phyloP scores from a whole-genome alignment of 441 rosid genomes.

The Erysimum cheiri region DNA sequence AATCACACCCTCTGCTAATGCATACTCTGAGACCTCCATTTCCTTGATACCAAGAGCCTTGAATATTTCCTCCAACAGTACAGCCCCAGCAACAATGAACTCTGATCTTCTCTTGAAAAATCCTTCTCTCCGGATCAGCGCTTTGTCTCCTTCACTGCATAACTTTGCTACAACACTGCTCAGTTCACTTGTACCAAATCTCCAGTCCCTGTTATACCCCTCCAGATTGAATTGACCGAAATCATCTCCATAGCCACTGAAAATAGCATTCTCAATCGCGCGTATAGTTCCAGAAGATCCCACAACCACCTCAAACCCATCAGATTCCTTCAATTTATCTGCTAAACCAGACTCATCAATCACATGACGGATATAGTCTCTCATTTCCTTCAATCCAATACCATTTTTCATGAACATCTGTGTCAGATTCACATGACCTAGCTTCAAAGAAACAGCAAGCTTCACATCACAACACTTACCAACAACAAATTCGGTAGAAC shows the following conservation, averaged over 20 bases:
- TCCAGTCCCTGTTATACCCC: slow-evolving; percentile 65
- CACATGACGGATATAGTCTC: slow-evolving; percentile 49
- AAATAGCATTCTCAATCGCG: slow-evolving; percentile 66
- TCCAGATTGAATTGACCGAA: slow-evolving; percentile 33
- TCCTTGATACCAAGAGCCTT: slow-evolving; percentile 60
- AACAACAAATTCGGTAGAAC: slow-evolving; percentile 73
- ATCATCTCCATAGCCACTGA: slow-evolving; percentile 50
- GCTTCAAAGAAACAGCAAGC: slow-evolving; percentile 54
- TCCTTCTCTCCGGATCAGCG: slow-evolving; percentile 50
- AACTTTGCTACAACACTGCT: slow-evolving; percentile 53
- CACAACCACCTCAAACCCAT: slow-evolving; percentile 61
- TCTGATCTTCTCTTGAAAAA: slow-evolving; percentile 67
- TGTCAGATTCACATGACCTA: slow-evolving; percentile 71
- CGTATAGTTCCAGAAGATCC: slow-evolving; percentile 73
- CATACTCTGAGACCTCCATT: slow-evolving; percentile 73
- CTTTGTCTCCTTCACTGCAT: slow-evolving; percentile 55
- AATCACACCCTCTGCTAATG: slow-evolving; percentile 69
- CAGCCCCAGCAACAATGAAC: slow-evolving; percentile 71
- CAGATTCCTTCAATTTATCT: slow-evolving; percentile 50
- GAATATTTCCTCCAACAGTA: slow-evolving; percentile 70
- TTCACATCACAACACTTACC: slow-evolving; percentile 60
- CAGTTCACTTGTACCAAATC: slow-evolving; percentile 54
- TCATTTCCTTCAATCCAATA: slow-evolving; percentile 45
- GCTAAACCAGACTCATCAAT: slow-evolving; percentile 54
- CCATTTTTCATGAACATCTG: slow-evolving; percentile 47